Percentiles rank a stretch among this genome's conserved stretches.
phyloP scores from a whole-genome alignment of 192 early-diverging fungal species.

The Powellomyces hirtus region DNA sequence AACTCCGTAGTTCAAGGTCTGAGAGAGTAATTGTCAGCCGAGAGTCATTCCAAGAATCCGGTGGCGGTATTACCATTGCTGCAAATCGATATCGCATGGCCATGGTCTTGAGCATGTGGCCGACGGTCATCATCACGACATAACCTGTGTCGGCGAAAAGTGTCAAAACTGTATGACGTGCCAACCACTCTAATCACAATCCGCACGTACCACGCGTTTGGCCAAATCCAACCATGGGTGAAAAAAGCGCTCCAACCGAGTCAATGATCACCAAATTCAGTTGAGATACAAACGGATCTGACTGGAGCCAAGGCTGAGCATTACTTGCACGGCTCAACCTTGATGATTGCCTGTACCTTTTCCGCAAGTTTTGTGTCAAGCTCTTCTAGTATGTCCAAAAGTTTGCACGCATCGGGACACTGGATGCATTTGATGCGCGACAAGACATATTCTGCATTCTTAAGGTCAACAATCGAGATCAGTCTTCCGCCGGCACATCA shows the following conservation, averaged over 20 bases:
- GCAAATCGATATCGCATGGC: not conserved
- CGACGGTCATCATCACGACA: not conserved
- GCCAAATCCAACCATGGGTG: not conserved
- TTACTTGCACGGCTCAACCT: no score
- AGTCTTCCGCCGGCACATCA: no score
- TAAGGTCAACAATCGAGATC: not conserved
- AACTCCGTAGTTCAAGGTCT: slow-evolving; percentile 1
- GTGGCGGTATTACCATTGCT: not conserved
- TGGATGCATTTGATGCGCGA: slow-evolving; percentile 5
- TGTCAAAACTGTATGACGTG: no score
- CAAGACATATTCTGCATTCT: not conserved
- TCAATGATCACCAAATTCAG: not conserved
- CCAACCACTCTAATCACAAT: not conserved
- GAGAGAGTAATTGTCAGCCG: not conserved
- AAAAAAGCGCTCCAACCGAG: not conserved
- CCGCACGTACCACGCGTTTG: not conserved
- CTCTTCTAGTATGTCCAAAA: slow-evolving; percentile 16
- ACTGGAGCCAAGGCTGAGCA: not conserved
- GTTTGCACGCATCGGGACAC: slow-evolving; percentile 14
- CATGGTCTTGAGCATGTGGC: not conserved
- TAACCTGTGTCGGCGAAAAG: not conserved
- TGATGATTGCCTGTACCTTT: slow-evolving; percentile 4
- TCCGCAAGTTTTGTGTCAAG: not conserved
- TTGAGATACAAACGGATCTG: not conserved
- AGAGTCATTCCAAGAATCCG: not conserved